These are phyloP conservation scores for Cladosporium sp. DNA, from an alignment of 2,329 filamentous ascomycete genomes.

Conservation along the genomic window DNA sequence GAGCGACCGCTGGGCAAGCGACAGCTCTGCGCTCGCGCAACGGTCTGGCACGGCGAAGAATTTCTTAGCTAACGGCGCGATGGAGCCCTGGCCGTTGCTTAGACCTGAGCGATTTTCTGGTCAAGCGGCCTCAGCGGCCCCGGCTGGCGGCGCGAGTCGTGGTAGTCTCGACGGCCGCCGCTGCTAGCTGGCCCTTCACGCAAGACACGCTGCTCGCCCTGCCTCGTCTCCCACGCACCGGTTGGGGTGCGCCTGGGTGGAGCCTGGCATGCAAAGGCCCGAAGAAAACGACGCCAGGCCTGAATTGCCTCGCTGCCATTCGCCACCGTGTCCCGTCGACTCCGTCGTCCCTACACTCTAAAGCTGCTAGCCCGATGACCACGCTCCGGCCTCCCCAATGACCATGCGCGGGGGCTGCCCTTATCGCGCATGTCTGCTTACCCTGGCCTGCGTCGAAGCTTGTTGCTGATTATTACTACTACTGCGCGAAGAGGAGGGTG, in stretches of 20 bases:
- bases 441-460: slow-evolving; percentile 8
- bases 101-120: slow-evolving; percentile 14
- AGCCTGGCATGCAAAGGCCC: slow-evolving; percentile 5
- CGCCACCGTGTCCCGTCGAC: slow-evolving; percentile 3
- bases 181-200: slow-evolving; percentile 8
- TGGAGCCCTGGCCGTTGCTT: slow-evolving; percentile 8
- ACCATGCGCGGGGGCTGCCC: slow-evolving; percentile 6
- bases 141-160: slow-evolving; percentile 13
- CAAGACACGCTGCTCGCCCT: too few relatives aligned
- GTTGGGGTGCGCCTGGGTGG: slow-evolving; percentile 10
- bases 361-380: background rate
- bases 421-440: slow-evolving; percentile 7
- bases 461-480: background rate
- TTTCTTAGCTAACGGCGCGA: slow-evolving; percentile 14
- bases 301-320: background rate
- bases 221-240: slow-evolving; percentile 8
- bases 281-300: slow-evolving; percentile 6
- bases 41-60: slow-evolving; percentile 9
- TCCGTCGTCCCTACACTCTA: background rate
- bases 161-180: too few relatives aligned
- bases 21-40: slow-evolving; percentile 2
- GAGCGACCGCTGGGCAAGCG: slow-evolving; percentile 9
- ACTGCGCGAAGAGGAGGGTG: too few relatives aligned
- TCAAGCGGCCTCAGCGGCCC: slow-evolving; percentile 10
- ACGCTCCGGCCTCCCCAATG: slow-evolving; percentile 4